phyloP scores from a whole-genome alignment of 1,284 basidiomycete genomes.

The Austropuccinia psidii region DNA sequence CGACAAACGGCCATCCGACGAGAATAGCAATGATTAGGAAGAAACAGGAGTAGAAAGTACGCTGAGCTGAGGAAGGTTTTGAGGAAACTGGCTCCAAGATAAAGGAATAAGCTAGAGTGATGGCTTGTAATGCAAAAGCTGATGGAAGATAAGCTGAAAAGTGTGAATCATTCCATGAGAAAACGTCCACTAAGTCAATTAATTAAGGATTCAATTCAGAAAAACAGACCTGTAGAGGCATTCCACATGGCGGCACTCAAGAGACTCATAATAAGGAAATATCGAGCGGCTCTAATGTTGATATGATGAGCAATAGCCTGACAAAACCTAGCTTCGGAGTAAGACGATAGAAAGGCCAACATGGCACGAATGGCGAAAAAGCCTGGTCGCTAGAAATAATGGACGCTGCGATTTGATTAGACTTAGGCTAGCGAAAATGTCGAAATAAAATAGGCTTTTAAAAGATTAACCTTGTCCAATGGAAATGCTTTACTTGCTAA shows the following conservation, averaged over 20 bases:
- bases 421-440: slow-evolving; percentile 34
- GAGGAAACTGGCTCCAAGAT: slow-evolving; percentile 59
- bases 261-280: slow-evolving; percentile 74
- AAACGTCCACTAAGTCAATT: not conserved
- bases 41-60: slow-evolving; percentile 63
- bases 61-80: slow-evolving; percentile 54
- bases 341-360: slow-evolving; percentile 64
- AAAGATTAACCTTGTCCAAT: slow-evolving; percentile 52
- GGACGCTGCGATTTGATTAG: slow-evolving; percentile 35
- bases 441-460: slow-evolving; percentile 46
- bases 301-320: slow-evolving; percentile 70
- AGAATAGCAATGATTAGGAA: slow-evolving; percentile 56
- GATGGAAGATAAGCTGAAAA: slow-evolving; percentile 73
- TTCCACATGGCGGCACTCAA: slow-evolving; percentile 90
- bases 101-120: slow-evolving; percentile 69
- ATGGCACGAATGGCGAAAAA: slow-evolving; percentile 83
- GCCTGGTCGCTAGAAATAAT: slow-evolving; percentile 57
- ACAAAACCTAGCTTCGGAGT: slow-evolving; percentile 79
- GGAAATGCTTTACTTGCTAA: slow-evolving; percentile 46
- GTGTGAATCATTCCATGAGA: slow-evolving; percentile 15
- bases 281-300: slow-evolving; percentile 81
- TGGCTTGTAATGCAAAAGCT: slow-evolving; percentile 87
- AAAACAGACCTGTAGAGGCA: slow-evolving; percentile 63
- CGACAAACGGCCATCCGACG: slow-evolving; percentile 84
- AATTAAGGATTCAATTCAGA: not conserved